phyloP scores from a whole-genome alignment of 257 asterid genomes.

The Petunia axillaris region DNA sequence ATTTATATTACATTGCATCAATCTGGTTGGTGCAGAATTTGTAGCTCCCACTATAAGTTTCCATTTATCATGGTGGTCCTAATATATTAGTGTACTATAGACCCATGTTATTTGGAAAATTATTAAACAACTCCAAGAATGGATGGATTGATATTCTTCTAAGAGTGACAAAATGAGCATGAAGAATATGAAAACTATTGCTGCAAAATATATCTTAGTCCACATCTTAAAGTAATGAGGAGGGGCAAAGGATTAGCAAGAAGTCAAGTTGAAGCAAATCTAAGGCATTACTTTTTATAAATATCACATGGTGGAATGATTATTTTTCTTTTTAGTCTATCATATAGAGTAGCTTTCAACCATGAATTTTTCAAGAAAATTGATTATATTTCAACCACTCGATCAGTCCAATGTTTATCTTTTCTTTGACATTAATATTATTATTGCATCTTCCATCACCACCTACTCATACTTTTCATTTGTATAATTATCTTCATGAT shows the following conservation, averaged over 20 bases:
- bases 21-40: background rate
- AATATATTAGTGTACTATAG: background rate
- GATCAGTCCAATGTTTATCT: constrained; percentile 1
- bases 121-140: too few relatives aligned
- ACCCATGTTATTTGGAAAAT: background rate
- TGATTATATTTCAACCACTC: background rate
- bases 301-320: background rate
- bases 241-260: background rate
- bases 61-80: constrained; percentile 12
- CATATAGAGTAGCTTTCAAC: background rate
- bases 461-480: background rate
- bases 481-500: background rate
- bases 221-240: background rate
- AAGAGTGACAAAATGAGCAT: too few relatives aligned
- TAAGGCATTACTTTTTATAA: background rate
- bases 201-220: background rate
- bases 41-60: background rate
- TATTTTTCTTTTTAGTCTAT: background rate
- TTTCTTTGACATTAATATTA: background rate
- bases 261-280: constrained; percentile 7
- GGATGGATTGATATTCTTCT: too few relatives aligned
- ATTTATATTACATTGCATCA: constrained; percentile 6
- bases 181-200: background rate
- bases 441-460: background rate
- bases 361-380: background rate